These are phyloP conservation scores for Penicillium sp. DNA, from an alignment of 2,329 filamentous ascomycete species.

Conservation along the genomic window DNA sequence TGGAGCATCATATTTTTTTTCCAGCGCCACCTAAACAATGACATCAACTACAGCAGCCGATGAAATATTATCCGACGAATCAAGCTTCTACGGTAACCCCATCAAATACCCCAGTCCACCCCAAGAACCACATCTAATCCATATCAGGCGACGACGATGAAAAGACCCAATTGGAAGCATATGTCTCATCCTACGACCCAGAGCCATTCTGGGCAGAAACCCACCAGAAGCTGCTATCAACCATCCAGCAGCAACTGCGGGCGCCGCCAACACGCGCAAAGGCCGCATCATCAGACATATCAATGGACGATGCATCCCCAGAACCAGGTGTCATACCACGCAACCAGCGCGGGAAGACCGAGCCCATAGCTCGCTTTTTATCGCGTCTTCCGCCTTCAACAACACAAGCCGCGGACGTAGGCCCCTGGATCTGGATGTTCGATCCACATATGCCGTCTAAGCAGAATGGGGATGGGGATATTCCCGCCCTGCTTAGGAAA, in stretches of 20 bases:
- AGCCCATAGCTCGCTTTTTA: conserved; percentile 65
- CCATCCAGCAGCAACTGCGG: conserved; percentile 27
- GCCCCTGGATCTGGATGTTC: conserved; percentile 70
- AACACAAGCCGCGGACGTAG: conserved; percentile 47
- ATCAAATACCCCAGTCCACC: background rate
- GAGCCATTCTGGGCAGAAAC: conserved; percentile 49
- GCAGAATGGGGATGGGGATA: conserved; percentile 43
- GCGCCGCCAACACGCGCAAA: background rate
- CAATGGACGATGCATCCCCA: background rate
- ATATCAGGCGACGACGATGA: conserved; percentile 56
- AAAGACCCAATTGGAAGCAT: conserved; percentile 49
- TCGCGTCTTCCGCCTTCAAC: conserved; percentile 65
- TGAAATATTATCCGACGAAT: conserved; percentile 43
- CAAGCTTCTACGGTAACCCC: conserved; percentile 44
- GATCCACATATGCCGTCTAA: conserved; percentile 54
- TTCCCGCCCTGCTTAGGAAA: conserved; percentile 51
- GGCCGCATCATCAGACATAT: background rate
- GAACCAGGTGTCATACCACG: background rate
- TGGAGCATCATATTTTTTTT: background rate
- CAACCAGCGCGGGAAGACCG: conserved; percentile 44
- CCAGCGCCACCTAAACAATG: background rate
- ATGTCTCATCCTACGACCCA: conserved; percentile 52
- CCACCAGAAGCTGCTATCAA: conserved; percentile 33
- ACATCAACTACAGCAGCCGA: conserved; percentile 4
- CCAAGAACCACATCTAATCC: background rate